phyloP scores from a whole-genome alignment of 2,329 filamentous ascomycete species.

The Penicillium oxalicum region DNA sequence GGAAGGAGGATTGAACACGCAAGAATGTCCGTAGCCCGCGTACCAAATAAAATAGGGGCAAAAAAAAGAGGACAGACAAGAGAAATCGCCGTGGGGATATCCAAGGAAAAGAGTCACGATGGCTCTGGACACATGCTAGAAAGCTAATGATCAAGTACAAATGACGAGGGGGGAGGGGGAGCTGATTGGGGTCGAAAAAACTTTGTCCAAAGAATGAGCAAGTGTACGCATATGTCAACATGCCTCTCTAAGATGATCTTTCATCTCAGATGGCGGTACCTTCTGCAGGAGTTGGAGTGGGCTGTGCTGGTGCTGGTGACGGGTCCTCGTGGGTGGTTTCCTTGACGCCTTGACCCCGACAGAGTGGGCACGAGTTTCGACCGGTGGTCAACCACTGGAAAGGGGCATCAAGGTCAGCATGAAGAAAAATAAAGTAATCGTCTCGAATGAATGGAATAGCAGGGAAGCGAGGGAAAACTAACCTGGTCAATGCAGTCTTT shows the following conservation, averaged over 20 bases:
- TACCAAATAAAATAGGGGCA: conserved; percentile 5
- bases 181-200: conserved; percentile 2
- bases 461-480: conserved; percentile 24
- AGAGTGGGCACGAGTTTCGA: conserved; percentile 36
- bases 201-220: conserved; percentile 1
- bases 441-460: not conserved
- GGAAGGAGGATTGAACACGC: conserved; percentile 9
- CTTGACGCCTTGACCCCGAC: conserved; percentile 38
- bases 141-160: conserved; percentile 25
- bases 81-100: conserved; percentile 26
- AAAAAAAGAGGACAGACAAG: too few species aligned
- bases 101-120: conserved; percentile 24
- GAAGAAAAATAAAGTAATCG: too few species aligned
- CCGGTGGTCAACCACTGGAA: conserved; percentile 59
- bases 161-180: conserved; percentile 4
- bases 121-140: conserved; percentile 26
- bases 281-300: conserved; percentile 11
- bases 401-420: too few species aligned
- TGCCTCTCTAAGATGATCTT: not conserved
- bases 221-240: not conserved
- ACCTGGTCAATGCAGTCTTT: conserved; percentile 65
- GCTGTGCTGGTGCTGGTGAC: conserved; percentile 11
- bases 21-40: conserved; percentile 9
- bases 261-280: conserved; percentile 7
- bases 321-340: conserved; percentile 24